Percentiles rank a stretch among this genome's conserved stretches.
phyloP scores from a whole-genome alignment of 768 basidiomycete genomes.

The Termitomyces sp. region DNA sequence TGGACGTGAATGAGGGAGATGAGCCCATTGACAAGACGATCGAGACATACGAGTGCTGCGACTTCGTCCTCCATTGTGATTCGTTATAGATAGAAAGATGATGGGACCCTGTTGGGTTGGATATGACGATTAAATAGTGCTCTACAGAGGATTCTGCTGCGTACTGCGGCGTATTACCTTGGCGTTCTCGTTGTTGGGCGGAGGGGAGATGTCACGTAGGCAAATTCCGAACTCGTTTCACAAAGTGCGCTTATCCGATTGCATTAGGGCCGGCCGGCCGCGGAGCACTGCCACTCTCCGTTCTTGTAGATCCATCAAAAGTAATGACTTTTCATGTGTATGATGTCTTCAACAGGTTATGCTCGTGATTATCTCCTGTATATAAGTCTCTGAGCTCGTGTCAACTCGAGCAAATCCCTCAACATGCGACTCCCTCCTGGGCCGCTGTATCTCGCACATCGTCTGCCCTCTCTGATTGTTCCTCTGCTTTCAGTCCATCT shows the following conservation, averaged over 20 bases:
- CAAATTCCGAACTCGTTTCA: slow-evolving; percentile 14
- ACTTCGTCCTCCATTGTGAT: slow-evolving; percentile 42
- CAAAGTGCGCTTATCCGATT: slow-evolving; percentile 25
- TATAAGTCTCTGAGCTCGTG: background rate
- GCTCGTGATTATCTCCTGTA: slow-evolving; percentile 10
- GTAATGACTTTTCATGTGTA: background rate
- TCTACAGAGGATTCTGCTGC: slow-evolving; percentile 15
- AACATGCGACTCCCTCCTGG: slow-evolving; percentile 16
- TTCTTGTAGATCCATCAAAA: background rate
- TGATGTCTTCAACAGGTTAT: background rate
- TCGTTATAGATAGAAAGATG: slow-evolving; percentile 23
- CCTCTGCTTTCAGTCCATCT: slow-evolving; percentile 12
- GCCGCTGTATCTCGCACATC: slow-evolving; percentile 8
- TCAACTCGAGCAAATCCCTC: background rate
- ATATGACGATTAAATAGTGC: slow-evolving; percentile 9
- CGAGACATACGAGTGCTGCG: slow-evolving; percentile 42
- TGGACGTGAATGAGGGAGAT: slow-evolving; percentile 1
- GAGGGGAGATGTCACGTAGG: slow-evolving; percentile 17
- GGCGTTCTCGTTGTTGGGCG: slow-evolving; percentile 20
- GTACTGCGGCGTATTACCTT: slow-evolving; percentile 19
- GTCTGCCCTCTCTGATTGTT: slow-evolving; percentile 9
- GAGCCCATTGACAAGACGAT: background rate
- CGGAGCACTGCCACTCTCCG: slow-evolving; percentile 3
- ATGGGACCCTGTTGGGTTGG: slow-evolving; percentile 10
- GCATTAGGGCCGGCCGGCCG: slow-evolving; percentile 25